Evolutionary conservation across 371 early-diverging fungal species (phyloP).

Genomic region (Mortierella sp.): DNA sequence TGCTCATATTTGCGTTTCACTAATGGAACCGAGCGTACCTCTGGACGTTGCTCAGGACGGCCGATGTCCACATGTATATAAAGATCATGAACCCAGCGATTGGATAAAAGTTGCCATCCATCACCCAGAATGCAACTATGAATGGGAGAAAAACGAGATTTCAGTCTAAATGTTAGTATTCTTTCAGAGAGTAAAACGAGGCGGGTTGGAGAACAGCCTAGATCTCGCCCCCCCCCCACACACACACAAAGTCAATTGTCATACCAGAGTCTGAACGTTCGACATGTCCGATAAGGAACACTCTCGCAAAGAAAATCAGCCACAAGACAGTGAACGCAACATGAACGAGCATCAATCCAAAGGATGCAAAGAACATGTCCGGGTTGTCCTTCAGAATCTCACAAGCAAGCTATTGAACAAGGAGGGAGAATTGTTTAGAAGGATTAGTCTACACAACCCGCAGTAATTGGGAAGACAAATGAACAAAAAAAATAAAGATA

Average conservation of each 20-base stretch:
- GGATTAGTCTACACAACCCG: not conserved
- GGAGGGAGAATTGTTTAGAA: not conserved
- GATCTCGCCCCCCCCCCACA: too few relatives aligned
- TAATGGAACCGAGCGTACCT: conserved; percentile 52
- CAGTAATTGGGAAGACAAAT: not conserved
- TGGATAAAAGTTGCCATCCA: conserved; percentile 64
- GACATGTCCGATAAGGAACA: conserved; percentile 71
- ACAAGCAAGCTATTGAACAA: conserved; percentile 82
- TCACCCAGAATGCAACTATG: conserved; percentile 57
- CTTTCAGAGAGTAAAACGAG: too few relatives aligned
- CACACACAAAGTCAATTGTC: not conserved
- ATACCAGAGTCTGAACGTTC: conserved; percentile 27
- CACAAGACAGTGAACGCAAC: conserved; percentile 71
- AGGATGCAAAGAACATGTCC: conserved; percentile 68
- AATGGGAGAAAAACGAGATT: not conserved
- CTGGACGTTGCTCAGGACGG: conserved; percentile 74
- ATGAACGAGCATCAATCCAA: conserved; percentile 63
- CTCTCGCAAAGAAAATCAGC: conserved; percentile 72
- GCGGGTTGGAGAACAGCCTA: too few relatives aligned
- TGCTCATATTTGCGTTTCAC: not conserved
- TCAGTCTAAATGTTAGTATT: too few relatives aligned
- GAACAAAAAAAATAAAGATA: not conserved
- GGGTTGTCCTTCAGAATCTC: conserved; percentile 80
- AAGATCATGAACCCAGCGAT: conserved; percentile 68
- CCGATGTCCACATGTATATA: conserved; percentile 81